phyloP scores from a whole-genome alignment of 2,329 filamentous ascomycete genomes.

The Fusarium acutatum region DNA sequence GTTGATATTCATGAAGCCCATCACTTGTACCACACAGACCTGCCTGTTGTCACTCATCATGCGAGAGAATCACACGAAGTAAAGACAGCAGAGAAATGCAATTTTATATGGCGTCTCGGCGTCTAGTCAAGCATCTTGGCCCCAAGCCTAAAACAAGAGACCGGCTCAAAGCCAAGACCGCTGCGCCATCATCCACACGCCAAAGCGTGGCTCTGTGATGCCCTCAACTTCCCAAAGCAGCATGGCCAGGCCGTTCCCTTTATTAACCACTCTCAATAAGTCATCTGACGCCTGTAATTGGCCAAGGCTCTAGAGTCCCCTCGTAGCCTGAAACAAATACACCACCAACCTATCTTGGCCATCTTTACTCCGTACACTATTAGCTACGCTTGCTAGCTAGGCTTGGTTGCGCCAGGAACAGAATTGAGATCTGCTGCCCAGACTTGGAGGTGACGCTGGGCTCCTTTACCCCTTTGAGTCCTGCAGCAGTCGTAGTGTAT shows the following conservation, averaged over 20 bases:
- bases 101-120: slow-evolving; percentile 20
- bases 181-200: slow-evolving; percentile 24
- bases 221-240: slow-evolving; percentile 16
- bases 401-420: slow-evolving; percentile 22
- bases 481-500: neutral
- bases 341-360: slow-evolving; percentile 14
- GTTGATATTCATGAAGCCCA: neutral
- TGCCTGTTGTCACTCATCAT: neutral
- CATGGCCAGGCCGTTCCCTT: slow-evolving; percentile 1
- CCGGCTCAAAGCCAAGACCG: slow-evolving; percentile 6
- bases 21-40: neutral
- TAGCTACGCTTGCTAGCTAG: neutral
- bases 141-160: neutral
- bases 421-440: slow-evolving; percentile 33
- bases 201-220: slow-evolving; percentile 24
- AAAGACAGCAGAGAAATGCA: neutral
- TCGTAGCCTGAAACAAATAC: slow-evolving; percentile 32
- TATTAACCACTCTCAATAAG: slow-evolving; percentile 4
- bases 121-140: slow-evolving; percentile 29
- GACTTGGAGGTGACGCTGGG: slow-evolving; percentile 13
- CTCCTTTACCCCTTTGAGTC: slow-evolving; percentile 4
- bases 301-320: neutral
- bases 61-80: neutral
- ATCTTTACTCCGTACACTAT: neutral
- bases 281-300: slow-evolving; percentile 19